A percentile compares a stretch with the other conserved stretches of the same genome.
These are phyloP conservation scores for Cocos nucifera DNA, from an alignment of 176 grass and related monocot genomes.

Conservation along the genomic window DNA sequence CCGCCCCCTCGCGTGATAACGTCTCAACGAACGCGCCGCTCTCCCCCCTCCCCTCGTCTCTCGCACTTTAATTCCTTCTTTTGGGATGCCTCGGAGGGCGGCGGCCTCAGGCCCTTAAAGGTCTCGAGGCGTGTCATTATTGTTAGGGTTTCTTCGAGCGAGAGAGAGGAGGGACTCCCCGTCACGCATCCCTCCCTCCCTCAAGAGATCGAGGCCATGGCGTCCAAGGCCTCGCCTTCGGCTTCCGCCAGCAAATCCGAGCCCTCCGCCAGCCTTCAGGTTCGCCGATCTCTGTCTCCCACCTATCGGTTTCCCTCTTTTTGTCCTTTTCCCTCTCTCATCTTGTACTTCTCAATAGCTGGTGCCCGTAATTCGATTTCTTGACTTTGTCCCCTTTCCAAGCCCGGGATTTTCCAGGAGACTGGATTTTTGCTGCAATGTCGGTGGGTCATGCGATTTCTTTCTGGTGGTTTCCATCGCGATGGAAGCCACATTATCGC, in stretches of 20 bases:
- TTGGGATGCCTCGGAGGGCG: too few relatives aligned
- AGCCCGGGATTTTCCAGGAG: too few relatives aligned
- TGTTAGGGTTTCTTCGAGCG: slow-evolving; percentile 24
- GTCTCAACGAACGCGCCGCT: too few relatives aligned
- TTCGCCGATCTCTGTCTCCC: not conserved
- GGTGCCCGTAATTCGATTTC: not conserved
- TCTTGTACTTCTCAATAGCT: not conserved
- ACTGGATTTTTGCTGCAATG: slow-evolving; percentile 14
- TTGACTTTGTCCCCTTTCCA: too few relatives aligned
- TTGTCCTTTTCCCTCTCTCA: not conserved
- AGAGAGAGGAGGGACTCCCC: too few relatives aligned
- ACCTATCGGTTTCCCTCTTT: not conserved
- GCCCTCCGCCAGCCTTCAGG: slow-evolving; percentile 12
- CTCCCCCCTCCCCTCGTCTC: too few relatives aligned
- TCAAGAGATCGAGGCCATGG: slow-evolving; percentile 11
- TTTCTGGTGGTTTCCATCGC: not conserved
- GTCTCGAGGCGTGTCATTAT: not conserved
- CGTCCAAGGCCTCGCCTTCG: slow-evolving; percentile 22
- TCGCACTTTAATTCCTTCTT: too few relatives aligned
- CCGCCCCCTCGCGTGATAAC: too few relatives aligned
- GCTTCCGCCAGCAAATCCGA: slow-evolving; percentile 38
- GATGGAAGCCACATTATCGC: too few relatives aligned
- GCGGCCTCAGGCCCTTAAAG: not conserved
- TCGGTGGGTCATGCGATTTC: slow-evolving; percentile 1
- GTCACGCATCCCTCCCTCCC: too few relatives aligned